Conservation (phyloP, 1,284 basidiomycete genomes). For the Ustilago curta region DNA sequence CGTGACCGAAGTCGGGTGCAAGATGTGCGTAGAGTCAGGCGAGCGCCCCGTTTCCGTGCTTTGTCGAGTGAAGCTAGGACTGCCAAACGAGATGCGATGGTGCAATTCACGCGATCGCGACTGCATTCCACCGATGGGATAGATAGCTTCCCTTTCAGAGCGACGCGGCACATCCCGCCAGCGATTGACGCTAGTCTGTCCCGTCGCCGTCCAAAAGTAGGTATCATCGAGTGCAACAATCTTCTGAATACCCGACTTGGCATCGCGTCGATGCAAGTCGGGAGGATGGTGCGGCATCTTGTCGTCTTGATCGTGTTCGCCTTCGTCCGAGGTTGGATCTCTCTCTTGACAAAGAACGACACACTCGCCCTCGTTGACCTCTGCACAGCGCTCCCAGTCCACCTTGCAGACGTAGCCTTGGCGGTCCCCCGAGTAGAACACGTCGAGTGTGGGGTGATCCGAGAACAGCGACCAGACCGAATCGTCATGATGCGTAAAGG, state of each 20-base stretch:
- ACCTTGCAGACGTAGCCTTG: conserved; percentile 89
- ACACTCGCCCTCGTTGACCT: conserved; percentile 89
- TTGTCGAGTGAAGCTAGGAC: conserved; percentile 26
- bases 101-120: conserved; percentile 21
- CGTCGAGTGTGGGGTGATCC: conserved; percentile 85
- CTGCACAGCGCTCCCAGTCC: conserved; percentile 83
- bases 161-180: conserved; percentile 77
- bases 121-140: conserved; percentile 42
- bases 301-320: conserved; percentile 4
- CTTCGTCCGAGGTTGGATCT: conserved; percentile 17
- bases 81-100: conserved; percentile 32
- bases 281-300: conserved; percentile 16
- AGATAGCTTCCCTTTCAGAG: conserved; percentile 48
- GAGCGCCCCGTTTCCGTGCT: conserved; percentile 34
- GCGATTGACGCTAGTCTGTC: conserved; percentile 81
- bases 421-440: conserved; percentile 95
- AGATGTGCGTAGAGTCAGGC: conserved; percentile 20
- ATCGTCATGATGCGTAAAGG: conserved; percentile 93
- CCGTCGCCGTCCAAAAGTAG: conserved; percentile 90
- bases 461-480: conserved; percentile 95
- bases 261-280: conserved; percentile 63
- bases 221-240: conserved; percentile 87
- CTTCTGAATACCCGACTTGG: conserved; percentile 80
- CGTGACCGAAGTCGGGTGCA: conserved; percentile 40
- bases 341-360: conserved; percentile 74